Evolutionary conservation across 495 filamentous ascomycete species (phyloP), one percentile per base, ranked within the genome.

Genomic region (Aspergillus saccharolyticus): DNA sequence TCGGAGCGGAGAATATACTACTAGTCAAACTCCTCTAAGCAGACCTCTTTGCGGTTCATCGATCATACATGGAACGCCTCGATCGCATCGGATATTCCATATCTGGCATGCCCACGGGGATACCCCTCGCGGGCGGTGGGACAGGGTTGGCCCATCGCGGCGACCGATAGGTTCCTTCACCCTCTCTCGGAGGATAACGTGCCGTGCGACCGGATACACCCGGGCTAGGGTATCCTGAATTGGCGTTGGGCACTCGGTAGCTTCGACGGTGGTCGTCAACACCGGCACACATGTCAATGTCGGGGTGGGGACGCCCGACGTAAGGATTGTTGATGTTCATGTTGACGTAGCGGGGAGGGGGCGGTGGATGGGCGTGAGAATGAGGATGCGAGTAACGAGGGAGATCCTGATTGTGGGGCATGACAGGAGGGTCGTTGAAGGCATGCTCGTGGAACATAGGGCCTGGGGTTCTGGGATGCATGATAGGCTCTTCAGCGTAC

Each of bases 391-490:
- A 57, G 56, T 63, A 69, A 5, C 63, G 43, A 1, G 70, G 63
- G 42, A 65, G 56, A 2, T 69, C 68, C 3, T 51, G 59, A 18
- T 59, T 58, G 17, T 56, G 46, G 2, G 70, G 69, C 10, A 65
- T 64, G 24, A 64, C 58, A 4, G 66, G 43, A 2, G 66, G 56
- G 9, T 66, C 65, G 12, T 65, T 67, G 49, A 71, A 73, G 49
- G 62, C 63, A 24, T 62, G 64, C 8, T 77, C 70, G 17, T 60
- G 65, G 59, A 72, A 75, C 22, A 68, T 65, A 12, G 66, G 57
- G 5, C 60, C 63, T 0, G 65, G 58, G 7, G 66, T 60, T 24
- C 62, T 44, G 21, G 70, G 69, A n/a, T 58, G 63, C 33, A 39
- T 39, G 22, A 63, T 68, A 8, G 61, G 66, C 8, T 68, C 70